Evolutionary conservation across 352 stramenopile genomes (phyloP).

Genomic region (Globisporangium alternatum): DNA sequence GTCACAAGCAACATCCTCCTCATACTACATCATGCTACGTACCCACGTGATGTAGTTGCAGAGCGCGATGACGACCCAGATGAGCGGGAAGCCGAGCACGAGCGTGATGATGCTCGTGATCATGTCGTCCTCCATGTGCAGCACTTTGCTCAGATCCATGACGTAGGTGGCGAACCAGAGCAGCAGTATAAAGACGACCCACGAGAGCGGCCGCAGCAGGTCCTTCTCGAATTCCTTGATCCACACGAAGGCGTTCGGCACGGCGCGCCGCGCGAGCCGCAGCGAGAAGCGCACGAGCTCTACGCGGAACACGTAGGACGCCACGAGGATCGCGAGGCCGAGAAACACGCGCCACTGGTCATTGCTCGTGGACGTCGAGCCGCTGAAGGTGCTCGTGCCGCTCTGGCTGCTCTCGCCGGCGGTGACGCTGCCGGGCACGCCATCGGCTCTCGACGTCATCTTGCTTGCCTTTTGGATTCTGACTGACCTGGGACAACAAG

Average conservation of each 20-base stretch:
- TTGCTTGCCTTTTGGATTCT: not conserved
- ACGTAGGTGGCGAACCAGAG: conserved; percentile 65
- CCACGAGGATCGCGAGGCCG: conserved; percentile 62
- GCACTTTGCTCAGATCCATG: conserved; percentile 50
- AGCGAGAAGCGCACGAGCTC: conserved; percentile 78
- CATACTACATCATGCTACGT: conserved; percentile 3
- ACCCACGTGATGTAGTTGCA: conserved; percentile 85
- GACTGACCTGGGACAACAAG: not conserved
- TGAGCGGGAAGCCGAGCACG: conserved; percentile 64
- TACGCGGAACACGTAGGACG: conserved; percentile 69
- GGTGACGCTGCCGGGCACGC: not conserved
- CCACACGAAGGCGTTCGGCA: conserved; percentile 62
- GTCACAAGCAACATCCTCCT: not conserved
- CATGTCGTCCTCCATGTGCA: conserved; percentile 38
- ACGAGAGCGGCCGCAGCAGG: conserved; percentile 68
- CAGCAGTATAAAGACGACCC: conserved; percentile 79
- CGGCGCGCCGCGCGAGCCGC: conserved; percentile 51
- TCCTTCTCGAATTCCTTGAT: conserved; percentile 86
- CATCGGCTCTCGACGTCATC: not conserved
- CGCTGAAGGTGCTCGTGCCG: conserved; percentile 5
- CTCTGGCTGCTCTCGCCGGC: not conserved
- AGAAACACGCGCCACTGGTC: conserved; percentile 79
- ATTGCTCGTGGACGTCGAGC: conserved; percentile 25
- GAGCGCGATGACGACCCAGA: conserved; percentile 78
- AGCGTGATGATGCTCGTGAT: conserved; percentile 57